Base-by-base conservation (phyloP, 345 rosid genomes). In the Aquilaria yunnanensis region DNA sequence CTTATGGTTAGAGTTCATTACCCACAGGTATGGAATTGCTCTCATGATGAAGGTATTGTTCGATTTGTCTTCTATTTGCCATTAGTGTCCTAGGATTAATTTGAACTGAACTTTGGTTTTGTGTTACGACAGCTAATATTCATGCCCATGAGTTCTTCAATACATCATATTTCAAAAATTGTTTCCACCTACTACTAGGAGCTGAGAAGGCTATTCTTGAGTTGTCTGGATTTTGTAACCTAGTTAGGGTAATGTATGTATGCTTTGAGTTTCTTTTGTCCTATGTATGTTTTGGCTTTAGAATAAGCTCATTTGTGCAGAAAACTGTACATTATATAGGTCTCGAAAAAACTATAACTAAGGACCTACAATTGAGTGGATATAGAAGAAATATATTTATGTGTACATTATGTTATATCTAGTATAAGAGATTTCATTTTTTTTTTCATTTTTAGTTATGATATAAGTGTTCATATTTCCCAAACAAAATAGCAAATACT, bases 121-220 rank as follows among this genome's bases (percentile, higher is more conserved):
- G 50, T 56, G 37, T 64, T 67, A 37, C 81, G 73, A 62, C 87
- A 94, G 96, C 99, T 23, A 85, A 83, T 83, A 29, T 78, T 33
- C 96, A 97, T 46, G 99, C 90, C 63, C 99, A 94, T 51, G 99
- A 94, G 71, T 94, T 94, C 83, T 94, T 90, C 63, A 90, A 90
- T 86, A 85, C 97, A 41, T 56, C 83, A 12, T 94, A 88, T 75
- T 94, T 94, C 85, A 90, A 84, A 88, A 80, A 78, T 53, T 97
- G 97, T 63, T 90, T 90, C 61, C 77, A 94, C 71, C 97, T 97
- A 45, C 72, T 94, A 70, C 99, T 96, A 55, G 99, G 99, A 71
- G 89, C 99, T 70, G 89, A 73, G 74, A 68, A 60, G 69, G 84
- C 74, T 51, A 90, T 94, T 60, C 83, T 75, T 75, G 85, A 79